phyloP scores from a whole-genome alignment of 768 basidiomycete species.

The Boletus rubroflammeus region DNA sequence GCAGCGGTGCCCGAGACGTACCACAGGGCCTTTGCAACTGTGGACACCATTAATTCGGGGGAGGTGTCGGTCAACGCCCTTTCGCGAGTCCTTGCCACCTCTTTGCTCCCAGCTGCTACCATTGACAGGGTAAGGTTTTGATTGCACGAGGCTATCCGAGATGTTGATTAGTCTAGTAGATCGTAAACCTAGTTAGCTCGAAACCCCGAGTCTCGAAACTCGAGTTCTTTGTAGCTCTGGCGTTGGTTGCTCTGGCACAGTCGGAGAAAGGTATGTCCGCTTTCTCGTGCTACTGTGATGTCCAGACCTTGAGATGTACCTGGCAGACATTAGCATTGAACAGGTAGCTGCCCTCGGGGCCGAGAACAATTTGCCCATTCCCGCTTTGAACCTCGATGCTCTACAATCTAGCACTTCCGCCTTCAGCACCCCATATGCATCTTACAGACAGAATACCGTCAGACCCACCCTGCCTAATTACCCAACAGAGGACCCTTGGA shows the following conservation, averaged over 20 bases:
- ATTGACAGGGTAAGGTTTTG: conserved; percentile 63
- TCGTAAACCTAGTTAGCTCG: conserved; percentile 85
- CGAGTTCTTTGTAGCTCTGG: conserved; percentile 90
- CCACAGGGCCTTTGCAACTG: conserved; percentile 63
- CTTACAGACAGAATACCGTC: conserved; percentile 45
- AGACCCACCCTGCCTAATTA: conserved; percentile 49
- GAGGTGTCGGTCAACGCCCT: conserved; percentile 81
- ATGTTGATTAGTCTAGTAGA: conserved; percentile 43
- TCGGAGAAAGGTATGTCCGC: conserved; percentile 59
- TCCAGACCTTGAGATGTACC: neutral
- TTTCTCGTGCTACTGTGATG: neutral
- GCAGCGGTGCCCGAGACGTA: conserved; percentile 80
- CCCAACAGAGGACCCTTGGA: conserved; percentile 70
- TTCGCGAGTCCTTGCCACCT: conserved; percentile 75
- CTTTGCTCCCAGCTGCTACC: conserved; percentile 74
- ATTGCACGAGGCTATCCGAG: neutral
- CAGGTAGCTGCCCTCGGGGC: conserved; percentile 74
- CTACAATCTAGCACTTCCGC: conserved; percentile 53
- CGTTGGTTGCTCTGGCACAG: conserved; percentile 84
- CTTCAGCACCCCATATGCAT: conserved; percentile 39
- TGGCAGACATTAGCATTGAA: conserved; percentile 73
- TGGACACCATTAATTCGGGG: conserved; percentile 67
- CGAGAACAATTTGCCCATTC: conserved; percentile 75
- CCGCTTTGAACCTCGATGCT: conserved; percentile 59
- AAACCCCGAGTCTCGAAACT: conserved; percentile 76